Evolutionary conservation across 345 rosid genomes (phyloP), one percentile per base, ranked within the genome.

Genomic region (Corchorus olitorius): DNA sequence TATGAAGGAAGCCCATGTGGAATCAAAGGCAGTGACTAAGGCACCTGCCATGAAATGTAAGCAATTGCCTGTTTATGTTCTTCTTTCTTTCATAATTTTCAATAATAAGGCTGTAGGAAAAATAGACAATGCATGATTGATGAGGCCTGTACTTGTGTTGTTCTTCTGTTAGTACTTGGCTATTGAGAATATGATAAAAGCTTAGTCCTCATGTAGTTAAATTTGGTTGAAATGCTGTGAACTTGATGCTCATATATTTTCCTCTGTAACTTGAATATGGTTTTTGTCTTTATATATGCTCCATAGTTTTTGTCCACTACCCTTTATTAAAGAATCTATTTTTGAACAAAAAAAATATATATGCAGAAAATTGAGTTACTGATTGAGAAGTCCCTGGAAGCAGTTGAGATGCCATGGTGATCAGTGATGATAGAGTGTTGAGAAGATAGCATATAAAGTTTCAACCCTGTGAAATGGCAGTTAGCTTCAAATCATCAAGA

Each of bases 41-140:
- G 98, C 98, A 79, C 92, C 97, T 80, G 90, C 92, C 20, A 96
- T 95, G 98, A 93, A 93, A 89, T 87, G 99, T 95, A 80, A 79
- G 78, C 35, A 37, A 5, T 22, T 34, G 27, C 17, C 19, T 37
- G 49, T 43, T 65, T 27, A 16, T 46, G 2, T 56, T 56, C 50
- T 16, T 6, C 20, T 58, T 61, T 50, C 33, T 34, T 70, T 53
- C 74, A 70, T 70, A 33, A 13, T 69, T 70, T 27, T 17, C 45
- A 34, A 22, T 34, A 35, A 37, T 6, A 39, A 39, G 50, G 27
- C 59, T 69, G 13, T 41, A 34, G 16, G 5, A 39, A 52, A 50
- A 33, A 70, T 39, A 70, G 16, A 34, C 8, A 5, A 45, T 9
- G 8, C 48, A 45, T 34, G 46, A 27, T 27, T 27, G 1, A 48